A percentile compares a stretch with the other conserved stretches of the same genome.
Evolutionary conservation across 2,329 filamentous ascomycete species (phyloP).

Genomic region (Celoporthe dispersa): DNA sequence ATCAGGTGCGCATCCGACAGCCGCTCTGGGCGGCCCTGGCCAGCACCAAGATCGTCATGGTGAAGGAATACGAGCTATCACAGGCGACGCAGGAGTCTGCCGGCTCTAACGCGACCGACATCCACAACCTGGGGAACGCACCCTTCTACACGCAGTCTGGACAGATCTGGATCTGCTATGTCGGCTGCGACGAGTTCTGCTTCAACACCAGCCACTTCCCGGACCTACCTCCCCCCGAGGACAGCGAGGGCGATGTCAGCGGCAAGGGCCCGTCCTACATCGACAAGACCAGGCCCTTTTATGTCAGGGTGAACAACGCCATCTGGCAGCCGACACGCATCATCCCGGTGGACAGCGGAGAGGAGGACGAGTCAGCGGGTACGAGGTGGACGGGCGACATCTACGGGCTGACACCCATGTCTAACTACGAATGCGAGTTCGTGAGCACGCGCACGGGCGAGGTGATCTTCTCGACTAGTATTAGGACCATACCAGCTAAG

Average conservation of each 20-base stretch:
- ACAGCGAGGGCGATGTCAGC: conserved; percentile 43
- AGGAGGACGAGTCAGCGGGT: conserved; percentile 43
- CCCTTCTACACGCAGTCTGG: conserved; percentile 72
- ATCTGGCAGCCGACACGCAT: conserved; percentile 81
- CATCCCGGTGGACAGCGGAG: conserved; percentile 49
- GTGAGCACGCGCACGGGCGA: conserved; percentile 68
- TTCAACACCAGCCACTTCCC: conserved; percentile 72
- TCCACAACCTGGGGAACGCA: conserved; percentile 76
- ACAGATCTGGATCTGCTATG: conserved; percentile 81
- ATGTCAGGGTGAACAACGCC: conserved; percentile 77
- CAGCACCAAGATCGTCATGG: conserved; percentile 94
- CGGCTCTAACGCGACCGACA: conserved; percentile 75
- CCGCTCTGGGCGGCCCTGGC: conserved; percentile 93
- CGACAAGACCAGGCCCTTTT: conserved; percentile 75
- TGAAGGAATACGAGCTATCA: conserved; percentile 87
- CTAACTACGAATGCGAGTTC: conserved; percentile 80
- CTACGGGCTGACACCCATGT: conserved; percentile 70
- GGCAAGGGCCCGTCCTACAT: conserved; percentile 53
- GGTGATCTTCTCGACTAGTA: conserved; percentile 72
- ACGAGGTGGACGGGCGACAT: conserved; percentile 72
- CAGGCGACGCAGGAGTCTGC: conserved; percentile 74
- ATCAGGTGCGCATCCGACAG: conserved; percentile 86
- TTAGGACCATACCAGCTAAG: conserved; percentile 65
- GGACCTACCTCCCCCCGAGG: conserved; percentile 17
- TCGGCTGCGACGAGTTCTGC: conserved; percentile 76